These are phyloP conservation scores for Linnemannia elongata DNA, from an alignment of 192 early-diverging fungal species.

Conservation along the genomic window DNA sequence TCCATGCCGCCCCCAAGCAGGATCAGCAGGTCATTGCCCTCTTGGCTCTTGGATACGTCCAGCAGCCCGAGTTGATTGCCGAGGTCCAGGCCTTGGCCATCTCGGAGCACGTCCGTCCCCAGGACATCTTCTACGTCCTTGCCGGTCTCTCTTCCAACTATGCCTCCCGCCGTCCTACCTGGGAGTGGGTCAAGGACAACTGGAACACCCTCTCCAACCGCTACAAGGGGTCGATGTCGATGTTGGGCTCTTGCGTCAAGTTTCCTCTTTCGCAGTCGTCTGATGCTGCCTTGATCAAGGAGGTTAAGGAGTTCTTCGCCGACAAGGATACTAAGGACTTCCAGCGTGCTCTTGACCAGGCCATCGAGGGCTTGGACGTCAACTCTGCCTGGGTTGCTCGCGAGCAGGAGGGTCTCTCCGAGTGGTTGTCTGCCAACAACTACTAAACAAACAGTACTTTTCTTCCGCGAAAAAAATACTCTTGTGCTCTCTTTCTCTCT, in stretches of 20 bases:
- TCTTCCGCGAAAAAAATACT: too few species aligned
- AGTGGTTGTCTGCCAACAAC: conserved; percentile 56
- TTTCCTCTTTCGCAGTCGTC: conserved; percentile 59
- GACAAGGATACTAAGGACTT: conserved; percentile 77
- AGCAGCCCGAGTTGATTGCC: conserved; percentile 70
- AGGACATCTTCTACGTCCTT: conserved; percentile 75
- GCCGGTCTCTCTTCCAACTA: conserved; percentile 64
- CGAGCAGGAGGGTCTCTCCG: conserved; percentile 71
- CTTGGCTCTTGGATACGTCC: conserved; percentile 72
- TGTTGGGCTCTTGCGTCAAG: conserved; percentile 54
- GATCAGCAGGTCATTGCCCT: conserved; percentile 82
- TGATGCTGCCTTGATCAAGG: conserved; percentile 68
- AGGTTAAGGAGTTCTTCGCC: conserved; percentile 75
- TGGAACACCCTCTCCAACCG: conserved; percentile 60
- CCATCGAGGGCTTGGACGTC: conserved; percentile 75
- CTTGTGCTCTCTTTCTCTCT: neutral
- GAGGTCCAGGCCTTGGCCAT: conserved; percentile 75
- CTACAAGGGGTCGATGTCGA: conserved; percentile 55
- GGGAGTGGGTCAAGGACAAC: conserved; percentile 77
- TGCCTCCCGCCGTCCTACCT: conserved; percentile 70
- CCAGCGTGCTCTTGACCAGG: conserved; percentile 78
- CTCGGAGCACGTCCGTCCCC: conserved; percentile 77
- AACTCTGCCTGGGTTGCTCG: conserved; percentile 69
- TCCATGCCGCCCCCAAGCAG: conserved; percentile 68
- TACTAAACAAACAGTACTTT: conserved; percentile 17